Evolutionary conservation across 805 yeast species (phyloP).

Genomic region (Candida mattraensis): DNA sequence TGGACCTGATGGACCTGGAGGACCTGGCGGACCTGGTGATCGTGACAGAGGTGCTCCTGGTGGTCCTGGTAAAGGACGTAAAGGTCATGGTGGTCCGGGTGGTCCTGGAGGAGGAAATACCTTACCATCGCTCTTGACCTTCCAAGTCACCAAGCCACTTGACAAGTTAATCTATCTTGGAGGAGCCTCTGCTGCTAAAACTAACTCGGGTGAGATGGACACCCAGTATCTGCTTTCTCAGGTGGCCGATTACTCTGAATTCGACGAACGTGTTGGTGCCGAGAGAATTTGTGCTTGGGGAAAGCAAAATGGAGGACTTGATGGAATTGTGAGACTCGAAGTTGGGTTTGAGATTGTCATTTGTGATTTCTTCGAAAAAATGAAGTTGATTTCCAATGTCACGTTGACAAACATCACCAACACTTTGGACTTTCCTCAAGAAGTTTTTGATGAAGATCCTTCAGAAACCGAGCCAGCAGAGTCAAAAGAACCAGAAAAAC

Average conservation of each 20-base stretch:
- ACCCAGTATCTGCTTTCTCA: slow-evolving; percentile 46
- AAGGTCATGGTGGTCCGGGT: slow-evolving; percentile 11
- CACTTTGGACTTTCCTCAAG: slow-evolving; percentile 39
- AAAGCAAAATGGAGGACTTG: slow-evolving; percentile 44
- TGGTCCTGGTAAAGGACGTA: slow-evolving; percentile 10
- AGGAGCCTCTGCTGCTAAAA: slow-evolving; percentile 70
- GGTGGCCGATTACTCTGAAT: slow-evolving; percentile 28
- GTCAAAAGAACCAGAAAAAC: too few species aligned
- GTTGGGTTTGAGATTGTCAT: slow-evolving; percentile 61
- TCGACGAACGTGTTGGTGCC: slow-evolving; percentile 48
- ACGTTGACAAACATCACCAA: slow-evolving; percentile 39
- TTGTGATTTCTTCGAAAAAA: slow-evolving; percentile 55
- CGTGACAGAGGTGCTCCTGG: slow-evolving; percentile 12
- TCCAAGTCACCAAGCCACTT: slow-evolving; percentile 47
- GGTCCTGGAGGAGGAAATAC: slow-evolving; percentile 11
- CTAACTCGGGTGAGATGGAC: slow-evolving; percentile 60
- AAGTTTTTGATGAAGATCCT: slow-evolving; percentile 5
- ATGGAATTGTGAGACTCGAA: slow-evolving; percentile 59
- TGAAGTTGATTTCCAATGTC: slow-evolving; percentile 47
- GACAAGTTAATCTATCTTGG: slow-evolving; percentile 53
- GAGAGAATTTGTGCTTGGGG: slow-evolving; percentile 57
- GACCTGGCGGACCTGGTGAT: slow-evolving; percentile 6
- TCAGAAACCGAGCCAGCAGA: too few species aligned
- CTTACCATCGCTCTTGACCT: slow-evolving; percentile 40
- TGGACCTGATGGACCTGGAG: slow-evolving; percentile 1